phyloP scores from a whole-genome alignment of 257 asterid genomes.

The Fraxinus anomala region DNA sequence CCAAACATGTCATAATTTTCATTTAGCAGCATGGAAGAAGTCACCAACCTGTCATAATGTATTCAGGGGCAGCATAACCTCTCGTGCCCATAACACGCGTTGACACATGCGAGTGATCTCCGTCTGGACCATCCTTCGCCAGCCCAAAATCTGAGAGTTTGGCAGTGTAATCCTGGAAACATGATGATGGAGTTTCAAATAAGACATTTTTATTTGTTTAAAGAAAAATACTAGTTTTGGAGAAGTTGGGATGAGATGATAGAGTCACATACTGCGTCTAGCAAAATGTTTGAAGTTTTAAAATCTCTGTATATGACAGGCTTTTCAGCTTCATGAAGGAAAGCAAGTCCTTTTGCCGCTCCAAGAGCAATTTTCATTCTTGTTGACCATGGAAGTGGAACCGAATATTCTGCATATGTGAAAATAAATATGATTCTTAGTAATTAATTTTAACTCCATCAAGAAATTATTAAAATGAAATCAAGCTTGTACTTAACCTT shows the following conservation, averaged over 20 bases:
- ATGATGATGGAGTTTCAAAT: neutral
- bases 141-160: constrained; percentile 92
- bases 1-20: neutral
- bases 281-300: constrained; percentile 80
- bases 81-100: constrained; percentile 95
- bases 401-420: constrained; percentile 63
- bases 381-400: constrained; percentile 84
- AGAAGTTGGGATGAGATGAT: neutral
- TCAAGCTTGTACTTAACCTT: too few species aligned
- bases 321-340: constrained; percentile 89
- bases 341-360: constrained; percentile 89
- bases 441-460: neutral
- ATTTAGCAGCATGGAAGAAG: neutral
- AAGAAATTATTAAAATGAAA: neutral
- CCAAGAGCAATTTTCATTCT: constrained; percentile 88
- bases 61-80: constrained; percentile 93
- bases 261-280: constrained; percentile 60
- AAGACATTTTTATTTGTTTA: neutral
- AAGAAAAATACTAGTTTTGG: neutral
- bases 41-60: constrained; percentile 71
- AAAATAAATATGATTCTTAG: neutral
- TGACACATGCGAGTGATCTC: constrained; percentile 88
- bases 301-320: constrained; percentile 90
- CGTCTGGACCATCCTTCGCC: constrained; percentile 93
- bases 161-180: constrained; percentile 67